Evolutionary conservation across 2,329 filamentous ascomycete species (phyloP).

Genomic region (Talaromyces sp.): DNA sequence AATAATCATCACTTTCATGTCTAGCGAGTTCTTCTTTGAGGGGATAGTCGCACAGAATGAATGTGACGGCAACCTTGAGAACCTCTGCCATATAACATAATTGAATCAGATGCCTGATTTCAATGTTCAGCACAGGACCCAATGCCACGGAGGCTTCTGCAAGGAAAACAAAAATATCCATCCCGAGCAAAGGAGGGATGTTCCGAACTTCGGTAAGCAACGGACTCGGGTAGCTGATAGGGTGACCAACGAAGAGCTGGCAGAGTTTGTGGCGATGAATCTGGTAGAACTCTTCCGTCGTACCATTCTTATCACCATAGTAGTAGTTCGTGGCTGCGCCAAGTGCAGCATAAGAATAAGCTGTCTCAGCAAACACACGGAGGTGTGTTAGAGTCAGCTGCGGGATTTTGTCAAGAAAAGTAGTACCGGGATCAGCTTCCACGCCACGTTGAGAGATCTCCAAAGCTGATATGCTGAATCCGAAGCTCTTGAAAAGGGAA

Average conservation of each 20-base stretch:
- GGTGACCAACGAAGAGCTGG: slow-evolving; percentile 65
- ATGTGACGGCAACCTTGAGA: slow-evolving; percentile 67
- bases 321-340: slow-evolving; percentile 57
- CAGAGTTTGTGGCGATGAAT: slow-evolving; percentile 66
- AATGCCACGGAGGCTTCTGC: slow-evolving; percentile 71
- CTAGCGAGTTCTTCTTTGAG: slow-evolving; percentile 31
- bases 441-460: slow-evolving; percentile 90
- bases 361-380: slow-evolving; percentile 81
- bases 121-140: slow-evolving; percentile 61
- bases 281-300: slow-evolving; percentile 63
- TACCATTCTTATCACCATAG: slow-evolving; percentile 48
- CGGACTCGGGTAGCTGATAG: slow-evolving; percentile 30
- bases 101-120: slow-evolving; percentile 72
- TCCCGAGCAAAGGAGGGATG: slow-evolving; percentile 36
- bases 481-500: slow-evolving; percentile 51
- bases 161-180: slow-evolving; percentile 56
- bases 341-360: slow-evolving; percentile 74
- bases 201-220: slow-evolving; percentile 33
- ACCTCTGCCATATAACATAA: slow-evolving; percentile 90
- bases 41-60: slow-evolving; percentile 38
- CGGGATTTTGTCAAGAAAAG: slow-evolving; percentile 75
- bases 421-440: slow-evolving; percentile 66
- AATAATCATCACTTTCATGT: slow-evolving; percentile 25
- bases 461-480: slow-evolving; percentile 77
- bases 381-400: slow-evolving; percentile 80